phyloP scores from a whole-genome alignment of 1,284 basidiomycete species.

The Mycosarcoma mackinlayi region DNA sequence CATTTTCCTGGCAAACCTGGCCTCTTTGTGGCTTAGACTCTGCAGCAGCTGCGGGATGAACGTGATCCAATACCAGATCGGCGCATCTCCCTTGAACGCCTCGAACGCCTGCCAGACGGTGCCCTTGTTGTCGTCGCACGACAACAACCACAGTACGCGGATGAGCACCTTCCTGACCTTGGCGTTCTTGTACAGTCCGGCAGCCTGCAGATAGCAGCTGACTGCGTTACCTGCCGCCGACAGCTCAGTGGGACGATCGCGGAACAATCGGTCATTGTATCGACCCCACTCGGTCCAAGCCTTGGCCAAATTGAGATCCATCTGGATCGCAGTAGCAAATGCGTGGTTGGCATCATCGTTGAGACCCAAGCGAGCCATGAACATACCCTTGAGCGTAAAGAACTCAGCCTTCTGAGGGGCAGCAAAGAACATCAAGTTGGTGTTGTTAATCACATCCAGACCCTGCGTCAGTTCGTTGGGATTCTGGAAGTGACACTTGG shows the following conservation, averaged over 20 bases:
- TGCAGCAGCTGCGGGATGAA: slow-evolving; percentile 95
- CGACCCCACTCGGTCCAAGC: slow-evolving; percentile 99
- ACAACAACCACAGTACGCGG: slow-evolving; percentile 95
- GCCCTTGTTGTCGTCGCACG: slow-evolving; percentile 82
- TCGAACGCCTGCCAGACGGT: slow-evolving; percentile 91
- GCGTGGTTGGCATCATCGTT: slow-evolving; percentile 91
- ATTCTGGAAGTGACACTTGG: slow-evolving; percentile 98
- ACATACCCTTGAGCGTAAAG: slow-evolving; percentile 99
- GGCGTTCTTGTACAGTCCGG: slow-evolving; percentile 91
- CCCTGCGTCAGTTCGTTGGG: slow-evolving; percentile 92
- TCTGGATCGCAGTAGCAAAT: slow-evolving; percentile 80
- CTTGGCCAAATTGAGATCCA: slow-evolving; percentile 94
- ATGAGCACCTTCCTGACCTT: slow-evolving; percentile 92
- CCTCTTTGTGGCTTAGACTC: slow-evolving; percentile 89
- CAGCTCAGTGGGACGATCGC: slow-evolving; percentile 71
- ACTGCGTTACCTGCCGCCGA: slow-evolving; percentile 84
- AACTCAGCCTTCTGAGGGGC: slow-evolving; percentile 96
- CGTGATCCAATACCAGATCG: slow-evolving; percentile 99
- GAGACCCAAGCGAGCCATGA: slow-evolving; percentile 87
- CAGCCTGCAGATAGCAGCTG: slow-evolving; percentile 97
- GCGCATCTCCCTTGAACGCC: slow-evolving; percentile 93
- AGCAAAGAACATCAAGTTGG: slow-evolving; percentile 98
- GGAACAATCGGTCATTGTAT: slow-evolving; percentile 91
- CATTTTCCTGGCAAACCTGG: slow-evolving; percentile 89
- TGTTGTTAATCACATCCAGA: slow-evolving; percentile 98